These are phyloP conservation scores for Phaeodactylum tricornutum DNA, from an alignment of 108 stramenopile genomes.

Conservation along the genomic window DNA sequence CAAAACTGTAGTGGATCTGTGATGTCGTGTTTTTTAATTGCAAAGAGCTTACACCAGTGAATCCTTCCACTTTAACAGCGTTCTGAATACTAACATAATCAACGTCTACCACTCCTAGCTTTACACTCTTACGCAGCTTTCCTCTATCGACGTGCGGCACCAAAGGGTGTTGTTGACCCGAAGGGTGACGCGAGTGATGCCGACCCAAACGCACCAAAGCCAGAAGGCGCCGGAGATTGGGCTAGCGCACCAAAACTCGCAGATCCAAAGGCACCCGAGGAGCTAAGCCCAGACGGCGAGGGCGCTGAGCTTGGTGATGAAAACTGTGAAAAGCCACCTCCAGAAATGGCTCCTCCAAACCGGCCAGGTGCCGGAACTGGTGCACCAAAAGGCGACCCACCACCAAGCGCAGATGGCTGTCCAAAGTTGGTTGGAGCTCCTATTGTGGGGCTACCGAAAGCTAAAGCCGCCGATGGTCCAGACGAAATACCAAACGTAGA, in stretches of 20 bases:
- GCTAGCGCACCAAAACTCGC: slow-evolving; percentile 33
- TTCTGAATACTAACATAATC: too few relatives aligned
- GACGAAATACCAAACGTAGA: slow-evolving; percentile 48
- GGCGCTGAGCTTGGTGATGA: too few relatives aligned
- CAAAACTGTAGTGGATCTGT: too few relatives aligned
- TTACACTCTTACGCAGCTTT: too few relatives aligned
- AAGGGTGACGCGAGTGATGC: slow-evolving; percentile 1
- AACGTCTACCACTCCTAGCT: too few relatives aligned
- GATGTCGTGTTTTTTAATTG: too few relatives aligned
- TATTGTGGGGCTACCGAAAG: slow-evolving; percentile 8
- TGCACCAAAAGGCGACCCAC: too few relatives aligned
- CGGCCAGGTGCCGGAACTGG: slow-evolving; percentile 21
- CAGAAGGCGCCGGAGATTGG: slow-evolving; percentile 19
- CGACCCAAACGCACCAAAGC: slow-evolving; percentile 22
- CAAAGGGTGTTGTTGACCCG: slow-evolving; percentile 28
- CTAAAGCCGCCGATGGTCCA: slow-evolving; percentile 15
- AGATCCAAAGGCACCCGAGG: slow-evolving; percentile 15
- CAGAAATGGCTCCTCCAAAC: slow-evolving; percentile 21
- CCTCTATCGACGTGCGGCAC: slow-evolving; percentile 31
- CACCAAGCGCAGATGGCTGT: slow-evolving; percentile 22
- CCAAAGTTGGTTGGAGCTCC: slow-evolving; percentile 11
- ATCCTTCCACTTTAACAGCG: too few relatives aligned
- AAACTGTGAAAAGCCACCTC: too few relatives aligned
- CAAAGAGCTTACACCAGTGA: too few relatives aligned
- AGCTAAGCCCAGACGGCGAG: neutral